Conservation (phyloP, 1,284 basidiomycete species). For the Termitomyces sp. region DNA sequence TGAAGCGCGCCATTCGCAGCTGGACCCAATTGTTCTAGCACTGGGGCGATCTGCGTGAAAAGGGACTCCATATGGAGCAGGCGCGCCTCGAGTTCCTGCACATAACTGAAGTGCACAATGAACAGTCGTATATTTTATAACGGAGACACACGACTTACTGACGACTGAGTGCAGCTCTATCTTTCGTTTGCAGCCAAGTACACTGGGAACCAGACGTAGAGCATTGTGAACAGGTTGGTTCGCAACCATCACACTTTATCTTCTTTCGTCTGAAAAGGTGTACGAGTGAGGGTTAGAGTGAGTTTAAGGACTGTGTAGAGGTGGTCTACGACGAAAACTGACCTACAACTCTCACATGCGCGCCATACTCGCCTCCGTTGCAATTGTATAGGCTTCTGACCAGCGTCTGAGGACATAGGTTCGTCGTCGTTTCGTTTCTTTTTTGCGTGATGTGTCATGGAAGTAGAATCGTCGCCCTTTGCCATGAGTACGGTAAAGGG, state of each 20-base stretch:
- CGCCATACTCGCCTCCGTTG: slow-evolving; percentile 75
- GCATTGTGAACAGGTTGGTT: slow-evolving; percentile 82
- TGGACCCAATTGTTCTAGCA: slow-evolving; percentile 64
- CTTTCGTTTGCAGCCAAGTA: slow-evolving; percentile 83
- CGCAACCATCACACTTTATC: slow-evolving; percentile 83
- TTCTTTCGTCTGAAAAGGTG: slow-evolving; percentile 64
- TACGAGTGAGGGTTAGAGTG: slow-evolving; percentile 16
- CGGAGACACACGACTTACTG: slow-evolving; percentile 50
- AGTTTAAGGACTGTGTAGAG: slow-evolving; percentile 10
- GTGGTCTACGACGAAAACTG: slow-evolving; percentile 25
- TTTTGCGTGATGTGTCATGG: slow-evolving; percentile 53
- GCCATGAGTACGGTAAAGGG: slow-evolving; percentile 31
- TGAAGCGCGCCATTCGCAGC: slow-evolving; percentile 35
- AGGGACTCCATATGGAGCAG: slow-evolving; percentile 79
- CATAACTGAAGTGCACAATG: slow-evolving; percentile 51
- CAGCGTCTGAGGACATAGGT: slow-evolving; percentile 42
- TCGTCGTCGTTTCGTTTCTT: slow-evolving; percentile 71
- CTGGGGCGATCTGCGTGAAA: slow-evolving; percentile 72
- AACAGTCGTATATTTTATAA: slow-evolving; percentile 3
- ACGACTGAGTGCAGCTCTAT: slow-evolving; percentile 77
- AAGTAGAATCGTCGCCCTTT: slow-evolving; percentile 44
- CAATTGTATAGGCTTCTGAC: slow-evolving; percentile 66
- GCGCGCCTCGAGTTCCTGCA: slow-evolving; percentile 81
- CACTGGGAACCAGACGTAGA: slow-evolving; percentile 66
- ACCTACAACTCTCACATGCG: slow-evolving; percentile 84